Percentiles rank a stretch among this genome's conserved stretches.
These are phyloP conservation scores for Lachnellula hyalina DNA, from an alignment of 2,329 filamentous ascomycete species.

Conservation along the genomic window DNA sequence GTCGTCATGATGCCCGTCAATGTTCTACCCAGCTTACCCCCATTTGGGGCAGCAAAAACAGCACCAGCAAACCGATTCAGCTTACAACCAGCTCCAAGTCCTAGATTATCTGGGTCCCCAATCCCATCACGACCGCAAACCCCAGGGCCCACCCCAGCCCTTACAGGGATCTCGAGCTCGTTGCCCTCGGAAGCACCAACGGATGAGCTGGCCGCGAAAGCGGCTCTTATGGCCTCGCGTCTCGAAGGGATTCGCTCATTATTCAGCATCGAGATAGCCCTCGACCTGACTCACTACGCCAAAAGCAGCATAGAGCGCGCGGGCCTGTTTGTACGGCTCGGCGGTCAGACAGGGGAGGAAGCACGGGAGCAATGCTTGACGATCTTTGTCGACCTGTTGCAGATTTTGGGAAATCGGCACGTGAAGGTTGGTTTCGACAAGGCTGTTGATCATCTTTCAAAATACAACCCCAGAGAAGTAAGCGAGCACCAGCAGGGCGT, in stretches of 20 bases:
- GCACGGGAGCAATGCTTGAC: conserved; percentile 82
- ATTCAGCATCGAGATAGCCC: conserved; percentile 92
- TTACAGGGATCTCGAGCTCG: conserved; percentile 28
- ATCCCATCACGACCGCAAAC: conserved; percentile 44
- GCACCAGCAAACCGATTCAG: conserved; percentile 23
- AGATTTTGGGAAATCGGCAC: conserved; percentile 79
- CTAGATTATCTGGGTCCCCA: conserved; percentile 18
- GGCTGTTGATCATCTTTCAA: conserved; percentile 82
- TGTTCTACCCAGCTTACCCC: conserved; percentile 66
- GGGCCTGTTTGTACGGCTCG: conserved; percentile 74
- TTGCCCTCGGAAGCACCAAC: conserved; percentile 67
- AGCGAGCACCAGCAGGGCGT: conserved; percentile 67
- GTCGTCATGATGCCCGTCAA: conserved; percentile 99
- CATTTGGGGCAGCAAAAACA: conserved; percentile 44
- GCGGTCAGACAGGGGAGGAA: conserved; percentile 74
- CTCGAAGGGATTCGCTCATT: conserved; percentile 91
- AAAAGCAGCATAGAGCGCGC: conserved; percentile 84
- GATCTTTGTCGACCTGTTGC: conserved; percentile 81
- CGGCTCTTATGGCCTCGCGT: conserved; percentile 92
- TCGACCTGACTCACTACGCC: conserved; percentile 82
- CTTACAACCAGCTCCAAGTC: conserved; percentile 25
- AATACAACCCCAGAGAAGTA: conserved; percentile 84
- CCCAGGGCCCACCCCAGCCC: conserved; percentile 37
- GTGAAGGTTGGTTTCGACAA: conserved; percentile 92
- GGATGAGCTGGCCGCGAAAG: conserved; percentile 90